Percentiles rank a stretch among this genome's conserved stretches.
phyloP scores from a whole-genome alignment of 75 land plant species.

The Chamaecyparis obtusa region DNA sequence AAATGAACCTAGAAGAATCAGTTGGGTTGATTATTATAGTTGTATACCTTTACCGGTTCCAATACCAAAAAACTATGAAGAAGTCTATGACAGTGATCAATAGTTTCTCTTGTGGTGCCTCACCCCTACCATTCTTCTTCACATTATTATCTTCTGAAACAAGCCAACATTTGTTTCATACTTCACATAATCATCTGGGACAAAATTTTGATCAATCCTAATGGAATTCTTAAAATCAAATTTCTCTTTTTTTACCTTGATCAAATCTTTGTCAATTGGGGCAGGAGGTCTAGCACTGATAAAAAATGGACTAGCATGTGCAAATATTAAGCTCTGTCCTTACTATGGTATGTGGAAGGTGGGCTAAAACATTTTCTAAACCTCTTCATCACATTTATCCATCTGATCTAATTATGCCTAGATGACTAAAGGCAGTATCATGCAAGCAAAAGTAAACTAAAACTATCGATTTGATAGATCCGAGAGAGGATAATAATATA shows the following conservation, averaged over 20 bases:
- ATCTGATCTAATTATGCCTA: background rate
- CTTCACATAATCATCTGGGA: background rate
- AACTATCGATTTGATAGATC: background rate
- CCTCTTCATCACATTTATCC: background rate
- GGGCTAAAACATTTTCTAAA: background rate
- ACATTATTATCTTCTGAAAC: background rate
- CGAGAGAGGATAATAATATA: no score
- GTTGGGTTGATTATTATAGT: background rate
- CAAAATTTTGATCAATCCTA: background rate
- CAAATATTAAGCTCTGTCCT: background rate
- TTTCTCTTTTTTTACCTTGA: background rate
- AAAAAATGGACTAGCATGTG: background rate
- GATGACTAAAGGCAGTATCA: background rate
- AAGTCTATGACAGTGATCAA: background rate
- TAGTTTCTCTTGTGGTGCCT: background rate
- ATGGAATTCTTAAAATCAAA: background rate
- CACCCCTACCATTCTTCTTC: background rate
- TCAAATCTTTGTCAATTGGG: background rate
- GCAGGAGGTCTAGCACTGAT: background rate
- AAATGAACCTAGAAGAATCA: background rate
- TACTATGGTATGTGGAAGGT: background rate
- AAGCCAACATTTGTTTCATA: background rate
- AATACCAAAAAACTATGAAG: background rate
- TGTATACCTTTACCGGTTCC: background rate
- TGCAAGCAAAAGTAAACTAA: background rate